Base-by-base conservation (phyloP, 1,139 yeast species). In the Yamadazyma kanchanaburiensis region DNA sequence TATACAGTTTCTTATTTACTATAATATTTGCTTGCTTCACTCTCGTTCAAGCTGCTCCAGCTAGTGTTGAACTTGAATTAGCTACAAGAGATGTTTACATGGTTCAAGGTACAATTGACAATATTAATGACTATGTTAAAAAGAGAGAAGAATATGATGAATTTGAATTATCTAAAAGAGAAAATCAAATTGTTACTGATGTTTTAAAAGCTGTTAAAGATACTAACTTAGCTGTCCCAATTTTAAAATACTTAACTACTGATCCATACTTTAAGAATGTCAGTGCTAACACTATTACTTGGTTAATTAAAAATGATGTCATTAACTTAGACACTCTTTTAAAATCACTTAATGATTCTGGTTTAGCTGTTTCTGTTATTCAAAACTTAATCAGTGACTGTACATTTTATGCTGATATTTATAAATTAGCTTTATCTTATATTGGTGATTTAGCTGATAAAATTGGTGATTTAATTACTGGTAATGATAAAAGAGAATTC, bases 331-430 rank as follows among this genome's bases (percentile, higher is more conserved):
- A 49, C 27, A 62, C 72, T 9, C 62, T 67, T 46, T 53, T 66
- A 43, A 61, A 54, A 33, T 60, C 71, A 18, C 59, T 67, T 46
- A 60, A 60, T 41, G 65, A 66, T 34, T 65, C 73, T 24, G 72
- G 72, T 27, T 60, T 67, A 43, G 69, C 70, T 26, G 63, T 53
- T 27, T 51, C 46, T 19, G 66, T 66, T 33, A 60, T 67, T 34
- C 43, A 59, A 32, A 55, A 54, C 42, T 51, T 67, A 45, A 62
- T 67, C 42, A 42, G 38, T 36, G 63, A 67, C 48, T 67, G 74
- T 59, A 39, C 51, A 15, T 62, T 66, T 51, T 67, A 67, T 43
- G 55, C 64, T 27, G 58, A 59, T 35, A 64, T 67, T 39, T 67
- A 59, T 50, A 51, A 59, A 36, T 42, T 65, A 34, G 70, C 67